A percentile compares a stretch with the other conserved stretches of the same genome.
Conservation (phyloP, 768 basidiomycete species). For the Lactarius akahatsu region DNA sequence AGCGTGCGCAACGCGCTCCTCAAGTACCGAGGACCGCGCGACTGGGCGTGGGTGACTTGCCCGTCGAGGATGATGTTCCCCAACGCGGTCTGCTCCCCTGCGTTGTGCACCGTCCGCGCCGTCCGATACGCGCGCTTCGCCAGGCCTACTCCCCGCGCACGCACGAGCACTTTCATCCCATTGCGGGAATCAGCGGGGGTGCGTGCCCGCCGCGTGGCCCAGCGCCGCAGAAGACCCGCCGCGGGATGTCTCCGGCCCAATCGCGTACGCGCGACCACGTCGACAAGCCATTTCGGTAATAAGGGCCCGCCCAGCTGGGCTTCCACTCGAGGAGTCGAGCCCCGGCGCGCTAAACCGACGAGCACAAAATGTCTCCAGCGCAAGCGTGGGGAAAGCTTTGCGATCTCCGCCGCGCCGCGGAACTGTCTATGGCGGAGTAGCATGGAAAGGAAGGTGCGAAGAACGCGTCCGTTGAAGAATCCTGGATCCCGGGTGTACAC, state of each 20-base stretch:
- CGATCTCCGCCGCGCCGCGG: constrained; percentile 36
- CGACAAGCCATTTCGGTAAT: constrained; percentile 13
- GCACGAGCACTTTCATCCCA: constrained; percentile 19
- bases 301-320: constrained; percentile 5
- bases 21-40: constrained; percentile 47
- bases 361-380: constrained; percentile 39
- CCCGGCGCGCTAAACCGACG: constrained; percentile 18
- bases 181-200: constrained; percentile 9
- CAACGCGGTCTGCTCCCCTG: constrained; percentile 39
- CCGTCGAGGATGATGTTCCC: constrained; percentile 61
- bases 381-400: constrained; percentile 25
- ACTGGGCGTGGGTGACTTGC: constrained; percentile 34
- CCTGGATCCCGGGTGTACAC: constrained; percentile 38
- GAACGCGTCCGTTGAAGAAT: constrained; percentile 44
- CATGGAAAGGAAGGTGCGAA: constrained; percentile 38
- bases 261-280: constrained; percentile 6
- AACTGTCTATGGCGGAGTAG: constrained; percentile 46
- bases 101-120: constrained; percentile 34
- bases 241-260: constrained; percentile 36
- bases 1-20: constrained; percentile 43
- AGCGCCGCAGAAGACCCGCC: constrained; percentile 29
- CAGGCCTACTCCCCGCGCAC: constrained; percentile 15
- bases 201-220: constrained; percentile 13
- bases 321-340: constrained; percentile 5
- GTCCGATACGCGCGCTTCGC: constrained; percentile 11